Base-by-base conservation (phyloP, 2,329 filamentous ascomycete species). In the Elsinoe fawcettii region DNA sequence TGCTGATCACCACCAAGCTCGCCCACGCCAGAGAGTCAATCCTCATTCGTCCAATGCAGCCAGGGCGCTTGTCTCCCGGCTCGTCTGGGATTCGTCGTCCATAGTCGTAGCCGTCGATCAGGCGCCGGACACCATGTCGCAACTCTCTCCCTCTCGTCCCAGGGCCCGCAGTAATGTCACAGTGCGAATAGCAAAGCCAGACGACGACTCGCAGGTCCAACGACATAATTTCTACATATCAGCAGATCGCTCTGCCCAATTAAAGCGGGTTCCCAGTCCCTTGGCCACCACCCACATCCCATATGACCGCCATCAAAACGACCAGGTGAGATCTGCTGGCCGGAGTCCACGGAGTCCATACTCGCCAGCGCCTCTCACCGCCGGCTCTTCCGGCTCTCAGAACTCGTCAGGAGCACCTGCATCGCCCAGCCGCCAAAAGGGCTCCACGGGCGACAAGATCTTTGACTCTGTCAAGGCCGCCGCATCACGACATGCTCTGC, bases 401-500 rank as follows among this genome's bases (percentile, higher is more conserved):
- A 32, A 41, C 27, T 37, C 43, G 14, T 32, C 54, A 22, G 23
- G 23, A 12, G 27, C 16, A 23, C 54, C 54, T 22, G 14, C 54
- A 20, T 56, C 54, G 12, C 54, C 54, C 12, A 25, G 43, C 37
- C 41, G 54, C 23, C 37, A 46, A 20, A 56, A 56, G 27, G 54
- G 54, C 4, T 47, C 54, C 18, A 36, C 34, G 2, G 60, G 56
- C 27, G 59, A 63, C 55, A 61, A 63, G 23, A 60, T 59, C 22
- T 60, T 65, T 39, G 64, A 66, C 32, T 61, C 61, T 27, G 58
- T 65, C 51, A 60, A 63, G 30, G 60, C 58, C 55, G 62, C 60
- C 25, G 64, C 62, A 46, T 61, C 63, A 41, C 58, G 61, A 58
- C 63, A 66, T 64, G 63, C 61, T 43, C 44, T 66, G 55, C 63